phyloP scores from a whole-genome alignment of 106 monocot genomes.

The Phalaenopsis equestris region DNA sequence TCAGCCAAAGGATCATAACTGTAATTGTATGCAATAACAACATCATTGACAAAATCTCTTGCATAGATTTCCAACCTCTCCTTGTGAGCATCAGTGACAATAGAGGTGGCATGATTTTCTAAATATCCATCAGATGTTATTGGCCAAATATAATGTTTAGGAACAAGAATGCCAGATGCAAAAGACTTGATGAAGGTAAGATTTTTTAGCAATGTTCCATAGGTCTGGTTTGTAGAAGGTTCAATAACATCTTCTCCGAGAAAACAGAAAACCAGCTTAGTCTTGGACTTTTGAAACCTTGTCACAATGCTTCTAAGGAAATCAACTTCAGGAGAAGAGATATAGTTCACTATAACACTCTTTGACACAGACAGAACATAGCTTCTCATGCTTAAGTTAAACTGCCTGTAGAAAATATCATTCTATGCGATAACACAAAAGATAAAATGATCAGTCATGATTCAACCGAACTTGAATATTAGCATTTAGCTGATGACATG shows the following conservation, averaged over 20 bases:
- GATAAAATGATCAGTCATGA: background rate
- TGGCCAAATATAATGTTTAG: slow-evolving; percentile 84
- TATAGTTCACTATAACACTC: slow-evolving; percentile 30
- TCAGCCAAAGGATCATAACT: slow-evolving; percentile 81
- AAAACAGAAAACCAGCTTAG: slow-evolving; percentile 75
- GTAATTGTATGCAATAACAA: slow-evolving; percentile 57
- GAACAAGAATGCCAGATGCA: slow-evolving; percentile 81
- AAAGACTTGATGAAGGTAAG: slow-evolving; percentile 78
- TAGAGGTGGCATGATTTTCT: slow-evolving; percentile 26
- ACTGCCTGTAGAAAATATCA: slow-evolving; percentile 51
- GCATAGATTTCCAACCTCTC: slow-evolving; percentile 74
- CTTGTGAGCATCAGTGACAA: slow-evolving; percentile 76
- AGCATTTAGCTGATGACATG: background rate
- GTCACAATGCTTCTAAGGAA: slow-evolving; percentile 47
- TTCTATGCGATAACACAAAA: slow-evolving; percentile 22
- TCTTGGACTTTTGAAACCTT: slow-evolving; percentile 29
- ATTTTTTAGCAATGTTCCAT: slow-evolving; percentile 54
- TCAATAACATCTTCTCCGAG: slow-evolving; percentile 33
- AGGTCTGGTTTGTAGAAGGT: slow-evolving; percentile 70
- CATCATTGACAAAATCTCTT: slow-evolving; percentile 75
- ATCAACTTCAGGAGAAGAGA: slow-evolving; percentile 70
- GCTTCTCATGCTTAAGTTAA: slow-evolving; percentile 39
- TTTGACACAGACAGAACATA: slow-evolving; percentile 37
- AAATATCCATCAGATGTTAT: slow-evolving; percentile 49
- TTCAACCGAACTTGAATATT: background rate